phyloP scores from a whole-genome alignment of 2,329 filamentous ascomycete species.

The Pseudofabraea citricarpa region DNA sequence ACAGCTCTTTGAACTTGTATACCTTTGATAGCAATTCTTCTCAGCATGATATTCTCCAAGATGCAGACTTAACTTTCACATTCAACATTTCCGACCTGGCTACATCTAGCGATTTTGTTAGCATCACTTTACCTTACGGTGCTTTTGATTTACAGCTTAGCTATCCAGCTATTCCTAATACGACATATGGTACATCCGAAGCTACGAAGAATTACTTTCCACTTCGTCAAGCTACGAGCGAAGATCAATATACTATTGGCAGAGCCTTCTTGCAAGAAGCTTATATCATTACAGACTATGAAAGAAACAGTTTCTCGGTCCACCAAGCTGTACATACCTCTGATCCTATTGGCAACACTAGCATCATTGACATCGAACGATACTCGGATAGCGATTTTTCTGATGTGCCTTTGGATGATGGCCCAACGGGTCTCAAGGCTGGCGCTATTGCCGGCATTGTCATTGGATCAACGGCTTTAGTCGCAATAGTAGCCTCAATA shows the following conservation, averaged over 20 bases:
- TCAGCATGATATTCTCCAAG: conserved; percentile 42
- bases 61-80: conserved; percentile 45
- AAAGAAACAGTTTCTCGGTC: conserved; percentile 26
- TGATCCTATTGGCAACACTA: conserved; percentile 18
- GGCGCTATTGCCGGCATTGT: conserved; percentile 22
- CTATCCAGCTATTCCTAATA: conserved; percentile 31
- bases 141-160: conserved; percentile 27
- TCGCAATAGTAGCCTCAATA: conserved; percentile 10
- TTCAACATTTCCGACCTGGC: conserved; percentile 49
- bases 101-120: conserved; percentile 37
- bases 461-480: conserved; percentile 11
- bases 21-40: conserved; percentile 51
- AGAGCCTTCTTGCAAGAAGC: conserved; percentile 30
- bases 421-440: conserved; percentile 6
- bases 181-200: conserved; percentile 37
- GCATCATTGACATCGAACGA: conserved; percentile 16
- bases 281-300: conserved; percentile 30
- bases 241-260: conserved; percentile 28
- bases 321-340: conserved; percentile 25
- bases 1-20: conserved; percentile 60
- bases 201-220: conserved; percentile 33
- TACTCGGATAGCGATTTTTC: conserved; percentile 21
- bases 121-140: conserved; percentile 28
- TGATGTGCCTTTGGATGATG: conserved; percentile 4
- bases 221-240: conserved; percentile 21